Conservation (phyloP, 495 filamentous ascomycete species). For the Eremomyces bilateralis region DNA sequence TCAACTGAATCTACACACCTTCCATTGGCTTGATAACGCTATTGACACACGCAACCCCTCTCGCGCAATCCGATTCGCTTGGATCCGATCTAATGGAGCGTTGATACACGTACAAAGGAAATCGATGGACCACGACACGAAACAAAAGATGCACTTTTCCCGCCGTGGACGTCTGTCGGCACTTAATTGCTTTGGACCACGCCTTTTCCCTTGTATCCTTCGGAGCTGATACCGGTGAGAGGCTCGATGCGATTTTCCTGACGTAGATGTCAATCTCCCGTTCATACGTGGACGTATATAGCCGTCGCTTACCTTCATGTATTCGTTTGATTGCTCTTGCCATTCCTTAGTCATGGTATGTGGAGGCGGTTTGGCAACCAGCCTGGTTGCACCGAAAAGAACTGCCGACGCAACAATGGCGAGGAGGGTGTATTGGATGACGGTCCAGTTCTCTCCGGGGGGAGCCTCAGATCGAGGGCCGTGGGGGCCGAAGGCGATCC, state of each 20-base stretch:
- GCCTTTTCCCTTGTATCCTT: slow-evolving; percentile 61
- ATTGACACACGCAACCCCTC: no score
- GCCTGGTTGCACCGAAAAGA: slow-evolving; percentile 15
- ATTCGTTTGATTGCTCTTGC: slow-evolving; percentile 82
- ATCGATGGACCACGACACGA: no score
- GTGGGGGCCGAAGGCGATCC: slow-evolving; percentile 91
- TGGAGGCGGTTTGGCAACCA: slow-evolving; percentile 40
- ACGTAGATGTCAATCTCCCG: slow-evolving; percentile 3
- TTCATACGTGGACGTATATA: neutral
- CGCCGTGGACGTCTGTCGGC: no score
- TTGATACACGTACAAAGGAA: no score
- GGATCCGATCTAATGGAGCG: no score
- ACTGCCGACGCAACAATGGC: slow-evolving; percentile 19
- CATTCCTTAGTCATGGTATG: slow-evolving; percentile 87
- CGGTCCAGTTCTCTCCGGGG: slow-evolving; percentile 57
- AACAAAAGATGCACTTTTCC: no score
- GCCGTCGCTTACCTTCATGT: slow-evolving; percentile 44
- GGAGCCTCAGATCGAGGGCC: slow-evolving; percentile 66
- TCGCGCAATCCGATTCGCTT: no score
- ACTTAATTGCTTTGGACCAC: slow-evolving; percentile 63
- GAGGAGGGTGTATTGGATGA: slow-evolving; percentile 45
- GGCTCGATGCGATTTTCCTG: slow-evolving; percentile 76
- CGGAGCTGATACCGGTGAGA: slow-evolving; percentile 63
- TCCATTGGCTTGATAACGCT: no score
- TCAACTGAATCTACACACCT: no score